Conservation (phyloP, 2,329 filamentous ascomycete species). For the Ophiocordyceps camponoti-floridani region DNA sequence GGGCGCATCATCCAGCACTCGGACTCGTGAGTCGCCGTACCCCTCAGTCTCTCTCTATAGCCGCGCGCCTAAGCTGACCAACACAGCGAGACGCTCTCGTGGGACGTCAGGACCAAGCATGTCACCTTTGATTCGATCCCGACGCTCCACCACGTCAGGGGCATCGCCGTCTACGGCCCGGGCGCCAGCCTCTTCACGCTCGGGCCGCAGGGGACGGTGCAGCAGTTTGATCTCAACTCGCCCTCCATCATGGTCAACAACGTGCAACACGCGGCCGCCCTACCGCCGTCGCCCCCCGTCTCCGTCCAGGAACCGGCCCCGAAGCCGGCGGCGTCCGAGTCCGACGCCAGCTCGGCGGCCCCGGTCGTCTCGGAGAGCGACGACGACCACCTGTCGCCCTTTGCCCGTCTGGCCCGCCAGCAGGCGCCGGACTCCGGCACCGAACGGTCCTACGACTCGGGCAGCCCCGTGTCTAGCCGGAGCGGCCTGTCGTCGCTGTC, state of each 20-base stretch:
- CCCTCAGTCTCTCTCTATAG: slow-evolving; percentile 23
- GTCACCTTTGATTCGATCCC: slow-evolving; percentile 81
- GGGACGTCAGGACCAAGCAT: slow-evolving; percentile 97
- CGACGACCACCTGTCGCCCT: slow-evolving; percentile 57
- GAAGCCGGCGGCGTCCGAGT: slow-evolving; percentile 33
- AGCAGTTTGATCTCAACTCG: slow-evolving; percentile 88
- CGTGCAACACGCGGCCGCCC: slow-evolving; percentile 67
- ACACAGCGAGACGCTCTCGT: slow-evolving; percentile 67
- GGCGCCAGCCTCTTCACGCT: slow-evolving; percentile 86
- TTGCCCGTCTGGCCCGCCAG: slow-evolving; percentile 58
- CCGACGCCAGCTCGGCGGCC: slow-evolving; percentile 34
- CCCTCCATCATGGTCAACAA: slow-evolving; percentile 66
- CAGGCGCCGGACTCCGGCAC: slow-evolving; percentile 43
- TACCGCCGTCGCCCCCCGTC: slow-evolving; percentile 67
- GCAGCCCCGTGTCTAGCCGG: slow-evolving; percentile 47
- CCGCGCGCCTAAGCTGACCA: slow-evolving; percentile 26
- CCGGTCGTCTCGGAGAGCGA: slow-evolving; percentile 54
- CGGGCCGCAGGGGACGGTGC: slow-evolving; percentile 71
- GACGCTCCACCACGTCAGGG: slow-evolving; percentile 63
- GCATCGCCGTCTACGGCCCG: slow-evolving; percentile 74
- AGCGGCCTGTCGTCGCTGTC: slow-evolving; percentile 43
- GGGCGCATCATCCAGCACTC: slow-evolving; percentile 86
- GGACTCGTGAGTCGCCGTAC: slow-evolving; percentile 68
- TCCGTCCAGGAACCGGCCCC: slow-evolving; percentile 56
- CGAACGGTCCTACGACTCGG: slow-evolving; percentile 37